phyloP scores from a whole-genome alignment of 148 eudicot genomes.

The Chenopodium quinoa region DNA sequence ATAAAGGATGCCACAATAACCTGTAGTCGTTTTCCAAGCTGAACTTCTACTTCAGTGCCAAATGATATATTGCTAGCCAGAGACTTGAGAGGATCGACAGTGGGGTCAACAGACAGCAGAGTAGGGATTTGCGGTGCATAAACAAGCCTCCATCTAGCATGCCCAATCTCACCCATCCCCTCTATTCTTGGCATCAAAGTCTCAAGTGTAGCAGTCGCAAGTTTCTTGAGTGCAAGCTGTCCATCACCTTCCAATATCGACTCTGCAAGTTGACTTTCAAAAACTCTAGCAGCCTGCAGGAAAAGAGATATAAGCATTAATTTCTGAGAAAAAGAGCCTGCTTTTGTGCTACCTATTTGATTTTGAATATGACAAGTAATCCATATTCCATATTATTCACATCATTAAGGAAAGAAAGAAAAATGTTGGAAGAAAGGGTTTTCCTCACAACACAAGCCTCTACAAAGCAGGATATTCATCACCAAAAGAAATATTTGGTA shows the following conservation, averaged over 20 bases:
- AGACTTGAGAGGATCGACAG: slow-evolving; percentile 91
- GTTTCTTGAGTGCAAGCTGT: slow-evolving; percentile 98
- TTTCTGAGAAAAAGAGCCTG: neutral
- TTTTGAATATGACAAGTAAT: no score
- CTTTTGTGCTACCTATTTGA: neutral
- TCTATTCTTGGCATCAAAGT: slow-evolving; percentile 97
- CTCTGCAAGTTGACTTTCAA: slow-evolving; percentile 95
- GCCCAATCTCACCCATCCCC: slow-evolving; percentile 97
- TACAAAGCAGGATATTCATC: neutral
- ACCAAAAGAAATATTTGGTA: neutral
- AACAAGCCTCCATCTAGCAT: slow-evolving; percentile 99
- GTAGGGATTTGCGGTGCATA: slow-evolving; percentile 98
- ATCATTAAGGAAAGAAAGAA: neutral
- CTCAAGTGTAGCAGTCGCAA: slow-evolving; percentile 98
- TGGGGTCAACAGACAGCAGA: slow-evolving; percentile 93
- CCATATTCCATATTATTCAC: no score
- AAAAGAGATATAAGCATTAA: slow-evolving; percentile 1
- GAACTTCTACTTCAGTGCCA: slow-evolving; percentile 98
- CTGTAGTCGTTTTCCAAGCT: slow-evolving; percentile 98
- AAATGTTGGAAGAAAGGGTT: neutral
- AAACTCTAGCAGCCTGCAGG: slow-evolving; percentile 93
- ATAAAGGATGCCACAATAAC: slow-evolving; percentile 33
- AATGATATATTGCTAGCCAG: slow-evolving; percentile 95
- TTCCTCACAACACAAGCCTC: neutral
- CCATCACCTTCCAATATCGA: slow-evolving; percentile 97